A percentile compares a stretch with the other conserved stretches of the same genome.
These are phyloP conservation scores for Sabuloglossum arenarium DNA, from an alignment of 495 filamentous ascomycete genomes.

Conservation along the genomic window DNA sequence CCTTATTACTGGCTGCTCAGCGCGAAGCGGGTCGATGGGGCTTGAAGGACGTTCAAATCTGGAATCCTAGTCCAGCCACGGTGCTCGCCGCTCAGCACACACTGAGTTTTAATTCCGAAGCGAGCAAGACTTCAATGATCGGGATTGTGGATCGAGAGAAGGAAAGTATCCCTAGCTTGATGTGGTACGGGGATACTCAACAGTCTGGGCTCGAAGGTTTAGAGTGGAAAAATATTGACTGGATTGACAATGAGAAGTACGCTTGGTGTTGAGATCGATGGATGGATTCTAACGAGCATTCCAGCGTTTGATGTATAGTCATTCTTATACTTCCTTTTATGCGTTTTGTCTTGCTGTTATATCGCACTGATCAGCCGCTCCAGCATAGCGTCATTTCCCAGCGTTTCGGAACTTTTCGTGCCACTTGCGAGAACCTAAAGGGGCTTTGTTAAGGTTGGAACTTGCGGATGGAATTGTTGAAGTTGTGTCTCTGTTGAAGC, in stretches of 20 bases:
- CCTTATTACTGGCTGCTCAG: constrained; percentile 31
- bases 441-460: background rate
- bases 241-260: constrained; percentile 85
- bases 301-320: background rate
- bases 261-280: constrained; percentile 53
- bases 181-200: constrained; percentile 34
- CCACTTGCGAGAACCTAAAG: constrained; percentile 3
- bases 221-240: constrained; percentile 41
- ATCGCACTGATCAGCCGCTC: background rate
- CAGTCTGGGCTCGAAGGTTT: constrained; percentile 5
- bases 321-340: background rate
- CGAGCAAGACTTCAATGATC: constrained; percentile 7
- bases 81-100: constrained; percentile 37
- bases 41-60: constrained; percentile 37
- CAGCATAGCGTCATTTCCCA: background rate
- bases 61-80: constrained; percentile 39
- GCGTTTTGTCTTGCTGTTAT: too few relatives aligned
- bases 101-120: constrained; percentile 13
- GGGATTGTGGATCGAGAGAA: constrained; percentile 35
- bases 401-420: constrained; percentile 6
- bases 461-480: background rate
- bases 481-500: background rate
- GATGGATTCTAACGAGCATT: background rate
- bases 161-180: constrained; percentile 40
- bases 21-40: constrained; percentile 33